Conservation (phyloP, 805 yeast species). For the Ogataea paraovalis region DNA sequence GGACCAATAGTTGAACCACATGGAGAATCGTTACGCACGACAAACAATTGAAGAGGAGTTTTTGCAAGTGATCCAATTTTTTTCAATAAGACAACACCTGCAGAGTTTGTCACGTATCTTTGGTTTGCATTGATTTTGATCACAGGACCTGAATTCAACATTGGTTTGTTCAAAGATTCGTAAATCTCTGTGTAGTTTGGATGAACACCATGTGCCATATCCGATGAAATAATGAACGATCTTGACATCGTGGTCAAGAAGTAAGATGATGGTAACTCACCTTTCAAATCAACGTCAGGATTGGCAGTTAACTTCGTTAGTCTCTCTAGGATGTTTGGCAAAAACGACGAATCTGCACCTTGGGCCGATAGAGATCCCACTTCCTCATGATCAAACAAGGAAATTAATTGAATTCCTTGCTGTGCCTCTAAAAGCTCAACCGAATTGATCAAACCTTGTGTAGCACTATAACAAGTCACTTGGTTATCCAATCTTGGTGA, state of each 20-base stretch:
- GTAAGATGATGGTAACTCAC: conserved; percentile 32
- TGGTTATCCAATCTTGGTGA: conserved; percentile 90
- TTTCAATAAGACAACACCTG: conserved; percentile 78
- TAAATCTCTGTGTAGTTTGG: conserved; percentile 81
- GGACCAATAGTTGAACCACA: conserved; percentile 98
- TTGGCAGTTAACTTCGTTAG: conserved; percentile 47
- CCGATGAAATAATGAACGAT: conserved; percentile 87
- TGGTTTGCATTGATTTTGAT: conserved; percentile 93
- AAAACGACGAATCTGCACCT: conserved; percentile 92
- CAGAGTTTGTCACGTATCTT: conserved; percentile 89
- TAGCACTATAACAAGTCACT: conserved; percentile 80
- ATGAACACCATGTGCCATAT: conserved; percentile 96
- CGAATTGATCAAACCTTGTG: conserved; percentile 60
- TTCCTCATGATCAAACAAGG: conserved; percentile 95
- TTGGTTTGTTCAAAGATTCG: conserved; percentile 77
- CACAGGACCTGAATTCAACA: conserved; percentile 85
- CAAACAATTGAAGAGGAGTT: conserved; percentile 88
- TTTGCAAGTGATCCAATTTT: conserved; percentile 60
- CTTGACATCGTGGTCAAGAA: conserved; percentile 59
- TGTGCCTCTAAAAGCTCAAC: conserved; percentile 36
- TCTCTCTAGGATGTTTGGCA: conserved; percentile 74
- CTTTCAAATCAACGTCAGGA: conserved; percentile 32
- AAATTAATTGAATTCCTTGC: conserved; percentile 63
- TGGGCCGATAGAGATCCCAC: conserved; percentile 92
- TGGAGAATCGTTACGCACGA: conserved; percentile 88